Conservation (phyloP, 805 yeast genomes). For the Yamadazyma sp. region DNA sequence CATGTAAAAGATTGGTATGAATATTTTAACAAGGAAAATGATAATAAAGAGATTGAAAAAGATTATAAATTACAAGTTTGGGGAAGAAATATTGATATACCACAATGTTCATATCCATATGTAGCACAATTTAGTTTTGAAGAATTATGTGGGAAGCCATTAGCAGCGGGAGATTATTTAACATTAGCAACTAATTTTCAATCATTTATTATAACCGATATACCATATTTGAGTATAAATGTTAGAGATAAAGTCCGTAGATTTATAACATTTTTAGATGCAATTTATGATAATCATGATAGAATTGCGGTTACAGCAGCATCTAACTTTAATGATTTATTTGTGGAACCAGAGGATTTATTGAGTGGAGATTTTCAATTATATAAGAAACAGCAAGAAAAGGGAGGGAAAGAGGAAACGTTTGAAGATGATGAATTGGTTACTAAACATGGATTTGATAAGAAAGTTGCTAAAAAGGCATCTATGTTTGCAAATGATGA, state of each 20-base stretch:
- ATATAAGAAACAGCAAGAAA: conserved; percentile 40
- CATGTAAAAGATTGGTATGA: conserved; percentile 79
- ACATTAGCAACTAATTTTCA: conserved; percentile 73
- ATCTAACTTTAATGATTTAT: conserved; percentile 77
- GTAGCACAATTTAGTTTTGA: conserved; percentile 90
- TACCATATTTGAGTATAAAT: conserved; percentile 77
- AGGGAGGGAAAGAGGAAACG: conserved; percentile 32
- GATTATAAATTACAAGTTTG: conserved; percentile 56
- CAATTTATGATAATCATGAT: conserved; percentile 89
- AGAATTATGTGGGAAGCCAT: conserved; percentile 80
- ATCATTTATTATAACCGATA: conserved; percentile 86
- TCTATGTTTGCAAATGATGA: conserved; percentile 86
- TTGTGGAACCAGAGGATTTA: conserved; percentile 75
- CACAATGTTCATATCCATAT: conserved; percentile 67
- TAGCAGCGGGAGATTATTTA: conserved; percentile 93
- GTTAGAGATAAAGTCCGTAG: conserved; percentile 84
- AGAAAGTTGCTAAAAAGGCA: conserved; percentile 66
- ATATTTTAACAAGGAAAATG: conserved; percentile 67
- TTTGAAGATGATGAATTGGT: conserved; percentile 61
- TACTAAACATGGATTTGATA: conserved; percentile 72
- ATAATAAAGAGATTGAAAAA: conserved; percentile 16
- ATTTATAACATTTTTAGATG: conserved; percentile 92
- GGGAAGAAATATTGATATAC: conserved; percentile 83
- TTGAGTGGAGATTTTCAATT: conserved; percentile 45
- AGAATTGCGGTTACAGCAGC: conserved; percentile 87